These are phyloP conservation scores for Hippophae tibetana DNA, from an alignment of 306 rosid genomes.

Conservation along the genomic window DNA sequence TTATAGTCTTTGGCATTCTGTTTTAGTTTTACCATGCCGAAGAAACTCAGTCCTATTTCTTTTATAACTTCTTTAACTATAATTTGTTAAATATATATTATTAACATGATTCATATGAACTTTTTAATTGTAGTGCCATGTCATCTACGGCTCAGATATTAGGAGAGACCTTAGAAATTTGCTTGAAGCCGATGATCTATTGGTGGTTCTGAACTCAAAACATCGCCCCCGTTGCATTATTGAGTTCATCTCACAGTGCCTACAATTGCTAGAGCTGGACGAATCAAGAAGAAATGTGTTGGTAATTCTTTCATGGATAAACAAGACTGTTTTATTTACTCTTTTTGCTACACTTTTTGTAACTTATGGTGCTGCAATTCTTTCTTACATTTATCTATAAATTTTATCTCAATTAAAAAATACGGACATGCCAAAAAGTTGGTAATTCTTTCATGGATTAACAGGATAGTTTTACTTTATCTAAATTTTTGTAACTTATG, in stretches of 20 bases:
- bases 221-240: slow-evolving; percentile 73
- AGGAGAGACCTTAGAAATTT: slow-evolving; percentile 50
- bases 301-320: slow-evolving; percentile 35
- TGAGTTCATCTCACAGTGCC: slow-evolving; percentile 70
- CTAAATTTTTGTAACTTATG: no score
- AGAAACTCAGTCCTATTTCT: background rate
- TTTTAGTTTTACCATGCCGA: background rate
- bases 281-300: slow-evolving; percentile 51
- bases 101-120: slow-evolving; percentile 19
- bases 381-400: background rate
- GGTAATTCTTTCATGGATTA: no score
- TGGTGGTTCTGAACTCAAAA: slow-evolving; percentile 42
- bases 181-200: slow-evolving; percentile 64
- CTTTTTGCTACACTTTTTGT: background rate
- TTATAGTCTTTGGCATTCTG: background rate
- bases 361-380: background rate
- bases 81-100: slow-evolving; percentile 9
- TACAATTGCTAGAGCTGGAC: slow-evolving; percentile 59
- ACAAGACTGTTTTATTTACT: background rate
- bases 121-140: slow-evolving; percentile 63
- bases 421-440: no score
- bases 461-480: no score
- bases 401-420: no score
- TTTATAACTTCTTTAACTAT: no score
- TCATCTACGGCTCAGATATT: slow-evolving; percentile 53